A percentile compares a stretch with the other conserved stretches of the same genome.
Conservation (phyloP, 768 basidiomycete species). For the Trametes coccinea region DNA sequence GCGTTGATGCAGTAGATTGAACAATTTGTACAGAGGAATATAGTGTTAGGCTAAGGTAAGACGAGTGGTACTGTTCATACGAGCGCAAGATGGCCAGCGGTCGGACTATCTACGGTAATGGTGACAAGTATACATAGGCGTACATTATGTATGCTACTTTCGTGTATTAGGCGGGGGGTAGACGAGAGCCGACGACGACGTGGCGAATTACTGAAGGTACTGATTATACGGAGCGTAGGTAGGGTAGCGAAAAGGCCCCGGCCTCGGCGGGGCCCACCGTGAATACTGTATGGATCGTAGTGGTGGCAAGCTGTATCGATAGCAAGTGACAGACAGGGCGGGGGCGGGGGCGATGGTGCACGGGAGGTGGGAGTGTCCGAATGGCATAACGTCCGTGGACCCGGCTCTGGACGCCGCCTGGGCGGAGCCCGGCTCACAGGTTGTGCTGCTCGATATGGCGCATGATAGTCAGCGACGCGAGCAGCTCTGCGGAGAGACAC, state of each 20-base stretch:
- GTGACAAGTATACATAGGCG: slow-evolving; percentile 17
- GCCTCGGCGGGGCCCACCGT: slow-evolving; percentile 6
- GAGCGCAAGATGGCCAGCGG: not conserved
- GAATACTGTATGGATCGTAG: slow-evolving; percentile 1
- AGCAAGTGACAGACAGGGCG: not conserved
- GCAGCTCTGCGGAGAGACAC: slow-evolving; percentile 45
- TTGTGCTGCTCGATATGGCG: slow-evolving; percentile 55
- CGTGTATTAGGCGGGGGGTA: not conserved
- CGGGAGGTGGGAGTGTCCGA: not conserved
- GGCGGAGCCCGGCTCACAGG: slow-evolving; percentile 31
- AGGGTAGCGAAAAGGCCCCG: slow-evolving; percentile 3
- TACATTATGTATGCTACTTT: slow-evolving; percentile 12
- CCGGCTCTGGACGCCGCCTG: slow-evolving; percentile 9
- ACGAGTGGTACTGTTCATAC: not conserved
- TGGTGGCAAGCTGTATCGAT: not conserved
- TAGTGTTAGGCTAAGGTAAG: not conserved
- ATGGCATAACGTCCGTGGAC: not conserved
- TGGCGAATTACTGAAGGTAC: not conserved
- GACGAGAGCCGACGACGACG: not conserved
- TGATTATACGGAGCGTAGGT: slow-evolving; percentile 6
- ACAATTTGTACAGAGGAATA: slow-evolving; percentile 8
- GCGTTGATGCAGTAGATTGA: not conserved
- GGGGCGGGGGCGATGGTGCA: not conserved
- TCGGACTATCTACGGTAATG: not conserved
- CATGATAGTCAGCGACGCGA: slow-evolving; percentile 65